Base-by-base conservation (phyloP, 257 asterid species). In the Fraxinus quadrangulata region DNA sequence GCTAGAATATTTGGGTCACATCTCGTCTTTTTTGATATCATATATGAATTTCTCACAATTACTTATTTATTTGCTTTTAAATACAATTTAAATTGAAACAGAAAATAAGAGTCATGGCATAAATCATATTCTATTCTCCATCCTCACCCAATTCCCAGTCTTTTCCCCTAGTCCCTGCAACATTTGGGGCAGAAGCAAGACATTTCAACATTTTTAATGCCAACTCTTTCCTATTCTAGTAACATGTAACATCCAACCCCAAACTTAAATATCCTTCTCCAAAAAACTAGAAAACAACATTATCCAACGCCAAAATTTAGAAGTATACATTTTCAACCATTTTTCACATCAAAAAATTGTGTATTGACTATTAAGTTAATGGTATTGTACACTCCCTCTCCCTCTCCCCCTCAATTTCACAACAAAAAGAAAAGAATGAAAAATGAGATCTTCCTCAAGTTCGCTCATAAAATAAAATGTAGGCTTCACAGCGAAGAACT, bases 391-490 rank as follows among this genome's bases (percentile, higher is more conserved):
- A 81, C 75, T 79, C 37, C 39, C 33, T 54, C 84, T 63, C 67
- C 28, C 82, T 40, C 78, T 72, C 42, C 49, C 82, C 75, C 86
- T 73, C 71, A 80, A 67, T 81, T 75, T 61, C 81, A 81, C 75
- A 81, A 66, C 61, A 75, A 75, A 78, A 81, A 79, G 13, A 13
- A 39, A 76, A 72, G 70, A 79, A 56, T 28, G 73, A 42, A 76
- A 75, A 78, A 56, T 73, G 71, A 37, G 21, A 75, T 75, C 72
- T 37, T 19, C 80, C 66, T 90, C 92, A 93, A 82, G 79, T 82
- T 79, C 78, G 74, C 85, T 94, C 96, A 51, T 91, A 94, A 84
- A 94, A 92, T 89, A 94, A 87, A 73, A 94, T 87, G 83, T 92
- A 94, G 75, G 98, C 97, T 80, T 94, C 93, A 1, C 89, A 78